phyloP scores from a whole-genome alignment of 306 rosid genomes.

The Benincasa hispida region DNA sequence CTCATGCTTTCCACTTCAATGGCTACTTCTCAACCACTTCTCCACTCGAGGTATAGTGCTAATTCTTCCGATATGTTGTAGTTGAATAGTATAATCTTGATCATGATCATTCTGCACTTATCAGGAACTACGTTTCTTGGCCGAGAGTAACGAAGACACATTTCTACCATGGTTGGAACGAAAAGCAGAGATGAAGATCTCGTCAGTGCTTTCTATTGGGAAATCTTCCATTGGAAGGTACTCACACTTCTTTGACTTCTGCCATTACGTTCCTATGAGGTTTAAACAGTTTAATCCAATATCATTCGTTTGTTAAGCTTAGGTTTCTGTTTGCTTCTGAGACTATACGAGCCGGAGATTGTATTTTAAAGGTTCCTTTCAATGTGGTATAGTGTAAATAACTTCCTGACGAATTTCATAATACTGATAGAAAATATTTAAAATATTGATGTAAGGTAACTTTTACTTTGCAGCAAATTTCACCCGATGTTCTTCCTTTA shows the following conservation, averaged over 20 bases:
- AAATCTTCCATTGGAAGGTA: slow-evolving; percentile 44
- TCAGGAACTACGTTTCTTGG: slow-evolving; percentile 5
- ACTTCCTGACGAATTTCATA: not conserved
- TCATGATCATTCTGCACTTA: not conserved
- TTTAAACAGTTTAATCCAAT: not conserved
- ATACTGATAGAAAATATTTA: not conserved
- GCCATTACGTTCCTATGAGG: not conserved
- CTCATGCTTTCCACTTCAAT: slow-evolving; percentile 11
- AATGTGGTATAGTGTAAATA: slow-evolving; percentile 28
- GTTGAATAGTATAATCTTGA: not conserved
- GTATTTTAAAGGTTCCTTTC: slow-evolving; percentile 63
- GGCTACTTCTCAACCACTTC: slow-evolving; percentile 16
- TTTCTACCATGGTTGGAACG: slow-evolving; percentile 63
- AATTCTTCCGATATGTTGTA: not conserved
- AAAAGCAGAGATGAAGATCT: slow-evolving; percentile 35
- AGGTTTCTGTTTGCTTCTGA: slow-evolving; percentile 61
- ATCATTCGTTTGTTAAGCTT: slow-evolving; percentile 1
- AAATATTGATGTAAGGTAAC: not conserved
- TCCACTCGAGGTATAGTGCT: slow-evolving; percentile 20
- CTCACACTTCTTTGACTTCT: not conserved
- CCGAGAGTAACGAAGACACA: slow-evolving; percentile 16
- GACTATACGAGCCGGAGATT: slow-evolving; percentile 38
- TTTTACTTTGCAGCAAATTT: slow-evolving; percentile 50
- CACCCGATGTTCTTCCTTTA: slow-evolving; percentile 40
- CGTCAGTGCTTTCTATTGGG: slow-evolving; percentile 50